Conservation (phyloP, 345 rosid genomes). For the Leavenworthia alabamica region DNA sequence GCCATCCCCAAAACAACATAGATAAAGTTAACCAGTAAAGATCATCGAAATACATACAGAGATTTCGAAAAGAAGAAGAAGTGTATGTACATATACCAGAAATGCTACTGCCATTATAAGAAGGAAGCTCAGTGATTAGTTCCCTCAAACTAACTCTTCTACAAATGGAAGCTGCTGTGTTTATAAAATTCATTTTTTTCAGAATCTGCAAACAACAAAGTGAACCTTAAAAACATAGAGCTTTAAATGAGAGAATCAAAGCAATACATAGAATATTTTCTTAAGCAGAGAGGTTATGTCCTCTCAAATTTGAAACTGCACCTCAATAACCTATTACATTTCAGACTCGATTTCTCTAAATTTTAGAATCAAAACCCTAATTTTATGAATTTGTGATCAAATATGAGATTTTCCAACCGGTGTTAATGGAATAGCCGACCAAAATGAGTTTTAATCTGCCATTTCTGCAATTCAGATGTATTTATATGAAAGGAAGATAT, state of each 20-base stretch:
- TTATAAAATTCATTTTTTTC: conserved; percentile 27
- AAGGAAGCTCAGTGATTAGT: conserved; percentile 38
- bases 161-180: conserved; percentile 37
- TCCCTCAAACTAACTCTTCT: conserved; percentile 44
- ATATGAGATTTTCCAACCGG: not conserved
- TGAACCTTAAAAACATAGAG: not conserved
- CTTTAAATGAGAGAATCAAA: not conserved
- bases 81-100: conserved; percentile 28
- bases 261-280: not conserved
- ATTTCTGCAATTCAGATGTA: not conserved
- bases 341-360: not conserved
- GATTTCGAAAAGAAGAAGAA: not conserved
- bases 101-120: conserved; percentile 35
- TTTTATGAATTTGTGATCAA: not conserved
- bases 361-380: not conserved
- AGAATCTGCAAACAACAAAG: conserved; percentile 4
- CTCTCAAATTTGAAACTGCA: not conserved
- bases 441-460: not conserved
- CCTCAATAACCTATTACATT: not conserved
- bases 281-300: not conserved
- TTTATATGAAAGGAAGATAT: not conserved
- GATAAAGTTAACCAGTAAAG: not conserved
- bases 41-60: not conserved
- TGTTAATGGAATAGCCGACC: not conserved
- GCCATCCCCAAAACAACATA: not conserved